These are phyloP conservation scores for Terana coerulea DNA, from an alignment of 768 basidiomycete species.

Conservation along the genomic window DNA sequence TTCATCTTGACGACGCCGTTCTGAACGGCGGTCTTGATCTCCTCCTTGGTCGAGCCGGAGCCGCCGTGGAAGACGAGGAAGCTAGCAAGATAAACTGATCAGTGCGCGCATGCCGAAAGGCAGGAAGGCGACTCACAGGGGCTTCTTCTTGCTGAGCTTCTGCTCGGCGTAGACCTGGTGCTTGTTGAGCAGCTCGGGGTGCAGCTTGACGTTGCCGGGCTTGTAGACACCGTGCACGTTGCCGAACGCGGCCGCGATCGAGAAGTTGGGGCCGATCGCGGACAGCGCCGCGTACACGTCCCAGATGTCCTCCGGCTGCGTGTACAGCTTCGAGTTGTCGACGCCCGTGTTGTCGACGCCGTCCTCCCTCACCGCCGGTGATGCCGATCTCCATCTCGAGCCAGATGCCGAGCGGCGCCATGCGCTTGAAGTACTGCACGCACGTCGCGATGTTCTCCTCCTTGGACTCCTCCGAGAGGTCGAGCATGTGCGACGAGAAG, in stretches of 20 bases:
- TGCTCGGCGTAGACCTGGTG: slow-evolving; percentile 77
- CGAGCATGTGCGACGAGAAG: slow-evolving; percentile 98
- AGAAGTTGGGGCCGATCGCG: slow-evolving; percentile 88
- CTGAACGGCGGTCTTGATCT: slow-evolving; percentile 87
- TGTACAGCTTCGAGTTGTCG: slow-evolving; percentile 93
- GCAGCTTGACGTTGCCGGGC: slow-evolving; percentile 93
- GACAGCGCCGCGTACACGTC: slow-evolving; percentile 86
- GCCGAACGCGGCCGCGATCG: slow-evolving; percentile 96
- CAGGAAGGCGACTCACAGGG: slow-evolving; percentile 57
- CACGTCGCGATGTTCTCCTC: slow-evolving; percentile 95
- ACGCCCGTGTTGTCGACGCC: slow-evolving; percentile 97
- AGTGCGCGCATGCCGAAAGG: background rate
- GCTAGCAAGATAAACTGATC: slow-evolving; percentile 39
- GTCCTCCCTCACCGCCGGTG: slow-evolving; percentile 98
- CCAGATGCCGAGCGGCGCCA: slow-evolving; percentile 90
- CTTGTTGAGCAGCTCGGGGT: slow-evolving; percentile 86
- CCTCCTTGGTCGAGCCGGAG: slow-evolving; percentile 94
- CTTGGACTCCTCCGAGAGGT: slow-evolving; percentile 89
- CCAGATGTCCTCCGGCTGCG: slow-evolving; percentile 94
- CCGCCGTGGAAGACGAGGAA: slow-evolving; percentile 99
- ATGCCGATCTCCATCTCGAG: slow-evolving; percentile 99
- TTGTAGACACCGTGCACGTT: slow-evolving; percentile 99
- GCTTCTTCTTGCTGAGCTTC: slow-evolving; percentile 71
- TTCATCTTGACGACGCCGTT: slow-evolving; percentile 99
- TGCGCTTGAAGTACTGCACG: slow-evolving; percentile 91